These are phyloP conservation scores for Prototheca wickerhamii DNA, from an alignment of 163 green algal species.

Conservation along the genomic window DNA sequence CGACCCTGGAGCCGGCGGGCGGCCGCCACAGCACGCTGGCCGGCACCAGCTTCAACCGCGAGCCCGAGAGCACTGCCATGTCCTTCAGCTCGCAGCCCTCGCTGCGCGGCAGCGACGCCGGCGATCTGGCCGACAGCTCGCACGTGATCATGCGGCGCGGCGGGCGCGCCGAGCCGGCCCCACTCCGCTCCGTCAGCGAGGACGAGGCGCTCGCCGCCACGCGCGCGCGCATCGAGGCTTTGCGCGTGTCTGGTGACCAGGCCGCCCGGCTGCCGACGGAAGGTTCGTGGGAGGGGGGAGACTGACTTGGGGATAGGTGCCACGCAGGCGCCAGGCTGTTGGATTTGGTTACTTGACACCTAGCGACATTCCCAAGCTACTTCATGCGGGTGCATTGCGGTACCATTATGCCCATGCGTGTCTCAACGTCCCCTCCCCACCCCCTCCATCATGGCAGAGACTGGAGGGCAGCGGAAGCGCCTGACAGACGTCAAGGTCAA, in stretches of 20 bases:
- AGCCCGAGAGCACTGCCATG: not conserved
- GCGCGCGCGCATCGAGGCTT: constrained; percentile 57
- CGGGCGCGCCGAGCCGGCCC: not conserved
- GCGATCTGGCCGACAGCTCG: constrained; percentile 7
- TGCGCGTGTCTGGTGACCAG: constrained; percentile 42
- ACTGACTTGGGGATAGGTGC: no score
- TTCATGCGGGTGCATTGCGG: no score
- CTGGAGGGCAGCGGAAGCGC: constrained; percentile 41
- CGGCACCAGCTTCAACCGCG: not conserved
- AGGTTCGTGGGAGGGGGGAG: no score
- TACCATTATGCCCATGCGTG: not conserved
- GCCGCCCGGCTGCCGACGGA: no score
- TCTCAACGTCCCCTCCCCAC: not conserved
- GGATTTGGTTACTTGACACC: no score
- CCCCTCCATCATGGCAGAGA: no score
- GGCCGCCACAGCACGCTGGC: constrained; percentile 1
- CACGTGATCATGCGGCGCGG: constrained; percentile 11
- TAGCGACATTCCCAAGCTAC: no score
- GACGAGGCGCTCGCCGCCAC: constrained; percentile 64
- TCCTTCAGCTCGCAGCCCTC: not conserved
- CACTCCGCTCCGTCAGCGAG: not conserved
- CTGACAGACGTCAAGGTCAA: constrained; percentile 70
- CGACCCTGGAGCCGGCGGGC: not conserved
- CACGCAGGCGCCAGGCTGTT: no score
- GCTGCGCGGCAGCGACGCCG: not conserved